Conservation (phyloP, 2,329 filamentous ascomycete species). For the Talaromyces piceae region DNA sequence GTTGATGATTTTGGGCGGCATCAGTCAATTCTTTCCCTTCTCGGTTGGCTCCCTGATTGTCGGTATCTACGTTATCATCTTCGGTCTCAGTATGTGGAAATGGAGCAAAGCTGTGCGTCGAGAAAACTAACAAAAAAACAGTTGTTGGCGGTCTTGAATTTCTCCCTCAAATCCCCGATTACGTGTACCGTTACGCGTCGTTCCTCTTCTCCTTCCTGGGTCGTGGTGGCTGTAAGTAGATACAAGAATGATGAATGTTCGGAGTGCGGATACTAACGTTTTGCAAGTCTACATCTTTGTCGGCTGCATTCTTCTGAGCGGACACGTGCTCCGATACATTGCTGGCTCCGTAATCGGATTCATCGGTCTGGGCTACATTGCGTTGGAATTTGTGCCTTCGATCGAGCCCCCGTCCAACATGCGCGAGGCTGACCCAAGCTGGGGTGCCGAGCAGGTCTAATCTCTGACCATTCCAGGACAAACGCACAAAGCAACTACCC, state of each 20-base stretch:
- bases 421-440: constrained; percentile 67
- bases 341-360: constrained; percentile 71
- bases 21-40: constrained; percentile 41
- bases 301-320: constrained; percentile 73
- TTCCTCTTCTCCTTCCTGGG: constrained; percentile 98
- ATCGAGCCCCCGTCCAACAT: constrained; percentile 77
- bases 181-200: constrained; percentile 85
- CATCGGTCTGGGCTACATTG: constrained; percentile 69
- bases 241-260: too few species aligned
- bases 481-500: not conserved
- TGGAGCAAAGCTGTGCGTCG: not conserved
- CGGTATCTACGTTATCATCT: constrained; percentile 81
- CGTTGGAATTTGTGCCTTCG: constrained; percentile 67
- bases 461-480: not conserved
- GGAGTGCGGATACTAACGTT: not conserved
- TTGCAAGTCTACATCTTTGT: constrained; percentile 90
- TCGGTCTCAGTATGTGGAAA: constrained; percentile 68
- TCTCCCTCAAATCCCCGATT: constrained; percentile 72
- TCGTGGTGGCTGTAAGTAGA: constrained; percentile 87
- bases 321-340: constrained; percentile 59
- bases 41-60: constrained; percentile 61
- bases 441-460: constrained; percentile 72
- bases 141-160: constrained; percentile 75
- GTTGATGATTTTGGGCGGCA: constrained; percentile 79
- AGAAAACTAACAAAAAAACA: constrained; percentile 22